Evolutionary conservation across 306 rosid species (phyloP).

Genomic region (Glycyrrhiza uralensis): DNA sequence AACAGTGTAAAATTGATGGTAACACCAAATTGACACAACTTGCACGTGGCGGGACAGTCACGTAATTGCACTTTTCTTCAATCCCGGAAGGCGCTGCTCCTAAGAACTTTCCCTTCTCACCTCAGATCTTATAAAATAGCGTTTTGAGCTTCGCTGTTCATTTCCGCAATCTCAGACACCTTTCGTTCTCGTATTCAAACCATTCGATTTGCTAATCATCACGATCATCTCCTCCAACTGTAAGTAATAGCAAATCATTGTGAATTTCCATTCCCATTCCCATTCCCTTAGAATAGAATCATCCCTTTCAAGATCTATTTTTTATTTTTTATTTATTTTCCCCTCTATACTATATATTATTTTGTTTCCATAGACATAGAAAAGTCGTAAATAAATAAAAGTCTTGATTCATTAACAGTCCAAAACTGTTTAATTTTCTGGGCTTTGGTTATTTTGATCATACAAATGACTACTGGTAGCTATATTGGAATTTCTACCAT

Average conservation of each 20-base stretch:
- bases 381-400: conserved; percentile 17
- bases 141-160: neutral
- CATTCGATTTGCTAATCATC: conserved; percentile 11
- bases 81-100: neutral
- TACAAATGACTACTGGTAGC: conserved; percentile 54
- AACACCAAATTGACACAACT: neutral
- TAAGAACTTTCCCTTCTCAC: conserved; percentile 29
- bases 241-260: conserved; percentile 37
- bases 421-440: conserved; percentile 6
- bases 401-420: neutral
- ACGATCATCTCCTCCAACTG: conserved; percentile 17
- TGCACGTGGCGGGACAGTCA: conserved; percentile 37
- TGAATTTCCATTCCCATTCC: neutral
- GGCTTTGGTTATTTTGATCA: conserved; percentile 28
- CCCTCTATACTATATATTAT: neutral
- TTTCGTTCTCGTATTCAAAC: conserved; percentile 25
- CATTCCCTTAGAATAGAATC: conserved; percentile 13
- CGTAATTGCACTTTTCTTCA: conserved; percentile 10
- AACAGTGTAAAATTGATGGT: neutral
- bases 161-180: neutral
- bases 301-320: conserved; percentile 8
- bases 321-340: neutral
- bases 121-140: conserved; percentile 21
- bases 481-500: conserved; percentile 66
- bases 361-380: neutral